Evolutionary conservation across 148 eudicot genomes (phyloP), one percentile per base, ranked within the genome.

Genomic region (Limonium bicolor): DNA sequence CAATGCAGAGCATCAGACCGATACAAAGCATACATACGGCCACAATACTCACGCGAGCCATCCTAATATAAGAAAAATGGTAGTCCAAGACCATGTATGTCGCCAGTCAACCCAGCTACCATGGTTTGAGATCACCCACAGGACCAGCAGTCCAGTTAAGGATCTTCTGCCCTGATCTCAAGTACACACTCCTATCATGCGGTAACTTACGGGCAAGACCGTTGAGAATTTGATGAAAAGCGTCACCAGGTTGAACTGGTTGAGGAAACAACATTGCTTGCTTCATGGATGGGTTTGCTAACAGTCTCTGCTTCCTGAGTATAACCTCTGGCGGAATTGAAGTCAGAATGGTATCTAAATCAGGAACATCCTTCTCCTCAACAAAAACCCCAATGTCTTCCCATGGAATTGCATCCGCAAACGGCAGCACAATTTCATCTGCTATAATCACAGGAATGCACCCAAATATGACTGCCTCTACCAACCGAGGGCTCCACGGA

Each of bases 361-460:
- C 73, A 0, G 95, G 99, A 7, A 90, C 99, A 51, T 90, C 99
- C 36, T 84, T 74, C 57, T 90, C 99, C 12, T 64, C 93, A 6
- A 90, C 85, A 59, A 70, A 90, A 25, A 90, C 75, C 2, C 99
- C 95, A 5, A 90, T 80, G 20, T 90, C 95, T 65, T 90, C 99
- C 99, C 99, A 90, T 2, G 95, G 99, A 40, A 90, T 90, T 33
- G 99, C 99, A 68, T 90, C 99, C 15, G 99, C 99, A 53, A 90
- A 90, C 5, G 99, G 99, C 28, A 90, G 70, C 30, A 84, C 95
- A 21, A 90, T 90, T 51, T 90, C 95, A 30, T 90, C 99, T 12
- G 99, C 99, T 21, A 90, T 84, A 50, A 90, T 84, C 19, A 90
- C 93, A 11, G 99, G 99, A 40, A 90, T 90, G 64, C 99, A 90